Evolutionary conservation across 75 land plant species (phyloP).

Genomic region (Gnetum montanum): DNA sequence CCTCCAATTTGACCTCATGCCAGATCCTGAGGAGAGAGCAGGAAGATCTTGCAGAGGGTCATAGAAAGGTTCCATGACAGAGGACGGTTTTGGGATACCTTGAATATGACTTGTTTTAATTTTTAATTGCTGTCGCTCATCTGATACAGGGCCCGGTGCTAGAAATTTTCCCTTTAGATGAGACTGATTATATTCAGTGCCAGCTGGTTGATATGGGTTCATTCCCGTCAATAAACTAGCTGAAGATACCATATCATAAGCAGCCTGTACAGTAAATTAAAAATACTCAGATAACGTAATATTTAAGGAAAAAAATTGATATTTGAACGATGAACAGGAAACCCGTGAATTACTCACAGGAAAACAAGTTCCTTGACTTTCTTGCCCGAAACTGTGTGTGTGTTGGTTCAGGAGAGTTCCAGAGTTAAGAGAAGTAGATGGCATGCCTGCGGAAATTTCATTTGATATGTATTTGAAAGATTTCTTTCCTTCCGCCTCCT

Average conservation of each 20-base stretch:
- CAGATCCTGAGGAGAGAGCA: constrained; percentile 30
- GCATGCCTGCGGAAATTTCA: constrained; percentile 1
- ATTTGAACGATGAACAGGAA: neutral
- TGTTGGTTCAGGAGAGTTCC: constrained; percentile 1
- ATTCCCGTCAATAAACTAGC: neutral
- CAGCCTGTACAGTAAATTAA: too few relatives aligned
- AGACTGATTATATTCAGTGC: constrained; percentile 2
- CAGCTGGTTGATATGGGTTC: neutral
- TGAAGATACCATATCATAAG: constrained; percentile 5
- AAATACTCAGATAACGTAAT: too few relatives aligned
- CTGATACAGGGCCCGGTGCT: constrained; percentile 13
- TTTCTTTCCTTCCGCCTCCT: constrained; percentile 7
- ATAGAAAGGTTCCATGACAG: constrained; percentile 16
- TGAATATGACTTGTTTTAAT: constrained; percentile 19
- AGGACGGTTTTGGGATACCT: constrained; percentile 34
- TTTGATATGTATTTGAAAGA: constrained; percentile 4
- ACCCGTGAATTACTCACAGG: neutral
- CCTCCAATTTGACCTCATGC: constrained; percentile 20
- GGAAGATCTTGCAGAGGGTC: constrained; percentile 24
- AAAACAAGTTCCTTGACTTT: neutral
- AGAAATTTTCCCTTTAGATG: constrained; percentile 6
- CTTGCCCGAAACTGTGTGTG: constrained; percentile 3
- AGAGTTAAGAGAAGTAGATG: neutral
- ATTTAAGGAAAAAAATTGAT: too few relatives aligned
- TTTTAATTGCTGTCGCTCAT: constrained; percentile 23